Evolutionary conservation across 306 rosid species (phyloP), one percentile per base, ranked within the genome.

Genomic region (Herpetospermum pedunculosum): DNA sequence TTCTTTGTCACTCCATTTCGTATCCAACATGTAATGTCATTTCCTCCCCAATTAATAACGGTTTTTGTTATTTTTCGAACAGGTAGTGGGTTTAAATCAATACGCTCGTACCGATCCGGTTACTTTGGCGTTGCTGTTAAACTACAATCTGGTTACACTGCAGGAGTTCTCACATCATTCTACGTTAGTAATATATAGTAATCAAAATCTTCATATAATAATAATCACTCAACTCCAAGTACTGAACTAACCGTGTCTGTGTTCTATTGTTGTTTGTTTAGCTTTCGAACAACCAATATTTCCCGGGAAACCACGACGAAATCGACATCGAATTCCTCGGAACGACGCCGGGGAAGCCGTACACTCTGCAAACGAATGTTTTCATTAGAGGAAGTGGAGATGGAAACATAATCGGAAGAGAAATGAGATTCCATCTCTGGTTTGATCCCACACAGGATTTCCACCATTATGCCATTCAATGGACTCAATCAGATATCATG

Each of bases 41-140:
- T n/a, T n/a, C n/a, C n/a, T n/a, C n/a, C n/a, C n/a, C n/a, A n/a
- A n/a, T n/a, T n/a, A n/a, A n/a, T n/a, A n/a, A n/a, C n/a, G n/a
- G n/a, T n/a, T n/a, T n/a, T n/a, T n/a, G n/a, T n/a, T n/a, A n/a
- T n/a, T n/a, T n/a, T n/a, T n/a, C 2, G 14, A 74, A 79, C 60
- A 89, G 99, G 97, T 73, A 94, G 97, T 74, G 99, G 99, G 65
- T 94, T 88, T 85, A 91, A 89, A 85, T 94, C 99, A 4, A 70
- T 76, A 35, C 84, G 60, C 21, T 52, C 90, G 0, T 94, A 91
- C 47, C 70, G 43, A 41, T 89, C 92, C n/a, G 99, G 99, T 40
- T 91, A 89, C 63, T 91, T 94, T 19, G 91, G 91, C 64, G 85
- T 85, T 78, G 83, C 92, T 26, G 76, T 94, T 48, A 94, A 91